A percentile compares a stretch with the other conserved stretches of the same genome.
Evolutionary conservation across 2,329 filamentous ascomycete species (phyloP).

Genomic region (Pseudogymnoascus sp.): DNA sequence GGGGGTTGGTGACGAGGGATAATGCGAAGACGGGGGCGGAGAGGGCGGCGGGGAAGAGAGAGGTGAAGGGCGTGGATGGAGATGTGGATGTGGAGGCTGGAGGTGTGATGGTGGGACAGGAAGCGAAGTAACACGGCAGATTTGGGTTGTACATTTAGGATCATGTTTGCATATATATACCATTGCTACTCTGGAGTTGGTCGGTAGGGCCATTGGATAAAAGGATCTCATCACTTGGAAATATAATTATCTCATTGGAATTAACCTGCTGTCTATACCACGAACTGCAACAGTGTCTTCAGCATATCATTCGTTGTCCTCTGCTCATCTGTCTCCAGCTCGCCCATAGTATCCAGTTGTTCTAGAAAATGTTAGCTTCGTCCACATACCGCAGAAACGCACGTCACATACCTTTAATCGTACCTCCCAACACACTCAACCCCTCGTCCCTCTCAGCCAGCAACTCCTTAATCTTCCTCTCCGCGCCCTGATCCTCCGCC

Average conservation of each 20-base stretch:
- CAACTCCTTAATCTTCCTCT: slow-evolving; percentile 52
- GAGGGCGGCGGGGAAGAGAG: slow-evolving; percentile 15
- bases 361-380: slow-evolving; percentile 33
- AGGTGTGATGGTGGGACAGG: background rate
- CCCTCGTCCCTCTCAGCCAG: slow-evolving; percentile 62
- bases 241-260: background rate
- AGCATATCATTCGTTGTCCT: slow-evolving; percentile 56
- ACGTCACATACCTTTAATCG: slow-evolving; percentile 50
- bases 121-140: background rate
- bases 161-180: background rate
- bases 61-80: background rate
- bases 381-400: background rate
- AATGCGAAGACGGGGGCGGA: slow-evolving; percentile 24
- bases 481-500: slow-evolving; percentile 77
- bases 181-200: background rate
- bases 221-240: background rate
- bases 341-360: slow-evolving; percentile 53
- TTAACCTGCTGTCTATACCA: slow-evolving; percentile 24
- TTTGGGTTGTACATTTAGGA: background rate
- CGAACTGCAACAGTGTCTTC: slow-evolving; percentile 46
- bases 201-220: background rate
- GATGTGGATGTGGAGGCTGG: background rate
- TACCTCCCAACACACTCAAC: slow-evolving; percentile 54
- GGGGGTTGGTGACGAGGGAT: slow-evolving; percentile 38
- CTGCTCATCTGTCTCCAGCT: slow-evolving; percentile 44